Evolutionary conservation across 2,329 filamentous ascomycete genomes (phyloP).

Genomic region (Fusarium sp.): DNA sequence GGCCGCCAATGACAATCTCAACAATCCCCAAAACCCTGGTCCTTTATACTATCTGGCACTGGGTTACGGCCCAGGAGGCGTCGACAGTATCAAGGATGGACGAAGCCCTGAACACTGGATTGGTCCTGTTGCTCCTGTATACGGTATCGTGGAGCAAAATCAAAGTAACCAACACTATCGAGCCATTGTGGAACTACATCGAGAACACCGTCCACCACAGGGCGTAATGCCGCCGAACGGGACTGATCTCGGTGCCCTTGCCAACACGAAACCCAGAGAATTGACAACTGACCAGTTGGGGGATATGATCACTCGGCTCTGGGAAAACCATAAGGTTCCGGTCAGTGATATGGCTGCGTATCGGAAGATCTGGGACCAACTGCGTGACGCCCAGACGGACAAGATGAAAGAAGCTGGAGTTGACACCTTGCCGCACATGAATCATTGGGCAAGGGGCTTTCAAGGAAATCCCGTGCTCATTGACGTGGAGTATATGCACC

Average conservation of each 20-base stretch:
- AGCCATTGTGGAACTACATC: slow-evolving; percentile 6
- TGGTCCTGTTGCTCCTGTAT: slow-evolving; percentile 39
- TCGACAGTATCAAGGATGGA: slow-evolving; percentile 44
- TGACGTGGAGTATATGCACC: background rate
- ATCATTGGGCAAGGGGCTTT: background rate
- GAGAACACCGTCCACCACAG: slow-evolving; percentile 18
- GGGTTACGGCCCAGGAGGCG: slow-evolving; percentile 48
- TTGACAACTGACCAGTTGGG: background rate
- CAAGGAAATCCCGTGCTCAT: slow-evolving; percentile 18
- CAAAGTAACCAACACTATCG: background rate
- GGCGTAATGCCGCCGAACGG: background rate
- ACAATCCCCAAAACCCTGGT: slow-evolving; percentile 21
- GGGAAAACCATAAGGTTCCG: background rate
- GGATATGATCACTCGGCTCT: slow-evolving; percentile 2
- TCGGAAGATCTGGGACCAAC: background rate
- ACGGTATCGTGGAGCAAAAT: slow-evolving; percentile 8
- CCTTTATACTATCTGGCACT: slow-evolving; percentile 54
- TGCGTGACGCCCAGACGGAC: background rate
- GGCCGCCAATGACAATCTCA: too few species aligned
- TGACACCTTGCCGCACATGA: background rate
- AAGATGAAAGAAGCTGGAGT: background rate
- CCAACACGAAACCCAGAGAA: background rate
- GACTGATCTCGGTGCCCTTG: background rate
- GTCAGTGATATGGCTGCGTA: background rate
- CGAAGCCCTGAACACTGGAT: slow-evolving; percentile 41